Percentiles rank a stretch among this genome's conserved stretches.
Conservation (phyloP, 306 rosid species). For the Neltuma alba region DNA sequence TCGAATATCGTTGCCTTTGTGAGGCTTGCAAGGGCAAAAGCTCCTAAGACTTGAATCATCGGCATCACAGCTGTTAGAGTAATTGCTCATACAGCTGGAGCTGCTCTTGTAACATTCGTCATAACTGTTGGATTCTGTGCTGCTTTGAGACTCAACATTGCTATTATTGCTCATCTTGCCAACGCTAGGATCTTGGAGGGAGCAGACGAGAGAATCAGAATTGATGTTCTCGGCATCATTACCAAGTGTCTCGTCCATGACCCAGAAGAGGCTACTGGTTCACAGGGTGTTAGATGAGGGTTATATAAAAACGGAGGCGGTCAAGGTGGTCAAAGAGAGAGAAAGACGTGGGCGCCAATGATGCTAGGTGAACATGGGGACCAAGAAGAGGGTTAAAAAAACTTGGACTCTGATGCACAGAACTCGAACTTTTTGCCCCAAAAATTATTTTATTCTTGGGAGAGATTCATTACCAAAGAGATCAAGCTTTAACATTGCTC, state of each 20-base stretch:
- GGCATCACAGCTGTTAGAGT: slow-evolving; percentile 30
- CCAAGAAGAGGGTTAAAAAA: slow-evolving; percentile 32
- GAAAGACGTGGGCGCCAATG: slow-evolving; percentile 49
- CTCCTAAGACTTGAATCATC: slow-evolving; percentile 38
- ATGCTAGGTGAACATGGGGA: slow-evolving; percentile 35
- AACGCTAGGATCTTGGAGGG: slow-evolving; percentile 18
- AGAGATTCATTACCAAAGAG: not conserved
- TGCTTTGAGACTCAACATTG: slow-evolving; percentile 30
- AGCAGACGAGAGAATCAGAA: slow-evolving; percentile 22
- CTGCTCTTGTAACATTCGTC: slow-evolving; percentile 40
- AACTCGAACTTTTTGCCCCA: not conserved
- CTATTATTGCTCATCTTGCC: slow-evolving; percentile 38
- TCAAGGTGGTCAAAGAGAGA: slow-evolving; percentile 62
- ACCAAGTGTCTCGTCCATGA: slow-evolving; percentile 40
- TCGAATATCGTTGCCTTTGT: slow-evolving; percentile 55
- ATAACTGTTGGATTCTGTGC: slow-evolving; percentile 20
- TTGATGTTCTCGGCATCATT: slow-evolving; percentile 17
- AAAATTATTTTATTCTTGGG: not conserved
- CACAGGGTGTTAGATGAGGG: not conserved
- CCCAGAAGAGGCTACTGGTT: not conserved
- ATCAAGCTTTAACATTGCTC: not conserved
- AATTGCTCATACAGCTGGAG: slow-evolving; percentile 31
- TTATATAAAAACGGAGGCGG: slow-evolving; percentile 24
- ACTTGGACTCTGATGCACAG: not conserved
- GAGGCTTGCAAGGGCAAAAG: slow-evolving; percentile 54